A percentile compares a stretch with the other conserved stretches of the same genome.
These are phyloP conservation scores for Lasiodiplodia gonubiensis DNA, from an alignment of 2,329 filamentous ascomycete genomes.

Conservation along the genomic window DNA sequence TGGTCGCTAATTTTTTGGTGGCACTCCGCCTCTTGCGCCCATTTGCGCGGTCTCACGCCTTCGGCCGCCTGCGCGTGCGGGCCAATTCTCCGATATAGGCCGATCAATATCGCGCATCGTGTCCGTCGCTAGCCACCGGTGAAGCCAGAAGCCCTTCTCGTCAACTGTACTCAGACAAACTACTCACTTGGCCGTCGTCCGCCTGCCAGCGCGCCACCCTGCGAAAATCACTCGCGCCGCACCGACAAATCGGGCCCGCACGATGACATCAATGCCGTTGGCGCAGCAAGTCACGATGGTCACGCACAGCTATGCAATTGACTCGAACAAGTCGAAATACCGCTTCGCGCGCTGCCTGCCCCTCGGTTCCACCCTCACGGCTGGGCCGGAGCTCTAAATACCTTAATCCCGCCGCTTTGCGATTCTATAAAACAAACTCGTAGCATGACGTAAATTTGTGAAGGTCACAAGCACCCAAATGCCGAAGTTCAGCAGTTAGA, in stretches of 20 bases:
- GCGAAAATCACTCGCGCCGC: constrained; percentile 2
- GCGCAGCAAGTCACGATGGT: not conserved
- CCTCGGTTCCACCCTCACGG: not conserved
- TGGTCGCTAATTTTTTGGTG: not conserved
- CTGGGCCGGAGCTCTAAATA: not conserved
- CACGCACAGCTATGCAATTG: not conserved
- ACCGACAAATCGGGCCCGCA: not conserved
- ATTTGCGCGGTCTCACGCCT: not conserved
- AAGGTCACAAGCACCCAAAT: not conserved
- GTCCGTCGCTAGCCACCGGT: not conserved
- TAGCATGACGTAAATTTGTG: not conserved
- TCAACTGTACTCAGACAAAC: not conserved
- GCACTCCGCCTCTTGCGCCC: not conserved
- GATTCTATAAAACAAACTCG: not conserved
- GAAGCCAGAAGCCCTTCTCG: not conserved
- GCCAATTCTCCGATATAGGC: constrained; percentile 24
- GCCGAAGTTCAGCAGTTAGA: not conserved
- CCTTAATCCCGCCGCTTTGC: not conserved
- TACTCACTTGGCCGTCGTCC: not conserved
- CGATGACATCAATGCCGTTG: constrained; percentile 10
- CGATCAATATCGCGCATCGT: constrained; percentile 15
- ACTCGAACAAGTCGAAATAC: not conserved
- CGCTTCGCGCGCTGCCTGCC: not conserved
- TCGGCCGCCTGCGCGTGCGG: not conserved
- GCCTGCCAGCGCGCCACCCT: not conserved